Evolutionary conservation across 306 rosid genomes (phyloP).

Genomic region (Cucumis melo): DNA sequence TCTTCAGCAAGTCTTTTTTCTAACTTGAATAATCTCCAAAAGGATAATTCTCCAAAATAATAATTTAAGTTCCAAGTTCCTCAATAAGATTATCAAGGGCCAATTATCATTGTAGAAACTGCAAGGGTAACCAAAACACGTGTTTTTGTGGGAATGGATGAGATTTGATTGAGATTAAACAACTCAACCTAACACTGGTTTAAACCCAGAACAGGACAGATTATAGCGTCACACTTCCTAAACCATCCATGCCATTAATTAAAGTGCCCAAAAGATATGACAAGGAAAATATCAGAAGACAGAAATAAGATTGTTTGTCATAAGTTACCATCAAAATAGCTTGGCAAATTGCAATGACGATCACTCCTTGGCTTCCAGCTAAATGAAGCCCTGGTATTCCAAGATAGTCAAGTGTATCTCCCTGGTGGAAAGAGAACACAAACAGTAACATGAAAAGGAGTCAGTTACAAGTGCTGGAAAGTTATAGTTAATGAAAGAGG

Average conservation of each 20-base stretch:
- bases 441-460: neutral
- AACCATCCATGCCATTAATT: neutral
- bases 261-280: neutral
- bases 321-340: conserved; percentile 64
- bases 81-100: neutral
- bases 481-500: neutral
- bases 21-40: no score
- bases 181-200: neutral
- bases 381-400: conserved; percentile 89
- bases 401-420: conserved; percentile 87
- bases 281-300: neutral
- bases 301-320: neutral
- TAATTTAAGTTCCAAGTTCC: neutral
- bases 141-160: neutral
- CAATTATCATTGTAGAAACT: neutral
- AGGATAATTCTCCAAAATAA: neutral
- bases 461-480: neutral
- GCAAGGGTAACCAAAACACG: neutral
- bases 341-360: conserved; percentile 91
- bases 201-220: neutral
- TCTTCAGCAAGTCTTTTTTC: neutral
- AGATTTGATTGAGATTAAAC: neutral
- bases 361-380: conserved; percentile 95
- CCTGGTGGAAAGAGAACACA: conserved; percentile 32
- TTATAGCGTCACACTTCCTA: neutral